These are phyloP conservation scores for Coemansia sp. DNA, from an alignment of 192 early-diverging fungal species.

Conservation along the genomic window DNA sequence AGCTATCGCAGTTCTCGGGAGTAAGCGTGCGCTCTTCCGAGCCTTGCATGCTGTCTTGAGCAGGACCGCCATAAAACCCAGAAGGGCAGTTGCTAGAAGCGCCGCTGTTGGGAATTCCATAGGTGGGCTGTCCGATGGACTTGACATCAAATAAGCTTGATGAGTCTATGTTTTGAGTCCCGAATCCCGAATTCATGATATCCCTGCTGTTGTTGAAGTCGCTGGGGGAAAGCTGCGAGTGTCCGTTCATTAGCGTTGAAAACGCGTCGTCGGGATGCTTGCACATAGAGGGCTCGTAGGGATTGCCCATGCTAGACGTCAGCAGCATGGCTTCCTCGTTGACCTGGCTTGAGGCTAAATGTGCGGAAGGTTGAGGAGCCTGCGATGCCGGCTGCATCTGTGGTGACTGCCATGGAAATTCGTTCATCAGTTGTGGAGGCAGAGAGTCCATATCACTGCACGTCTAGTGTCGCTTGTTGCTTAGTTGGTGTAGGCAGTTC, in stretches of 20 bases:
- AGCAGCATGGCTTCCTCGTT: not conserved
- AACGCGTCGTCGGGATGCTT: not conserved
- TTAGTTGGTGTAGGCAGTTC: too few relatives aligned
- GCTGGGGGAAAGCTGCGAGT: not conserved
- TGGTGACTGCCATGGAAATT: constrained; percentile 34
- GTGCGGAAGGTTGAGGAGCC: not conserved
- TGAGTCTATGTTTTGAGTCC: not conserved
- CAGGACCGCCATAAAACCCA: not conserved
- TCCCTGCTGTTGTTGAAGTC: too few relatives aligned
- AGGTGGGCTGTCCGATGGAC: not conserved
- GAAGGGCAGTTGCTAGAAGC: not conserved
- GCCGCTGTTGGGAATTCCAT: not conserved
- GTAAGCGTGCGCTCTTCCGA: constrained; percentile 9
- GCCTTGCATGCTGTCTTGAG: not conserved
- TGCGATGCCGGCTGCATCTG: constrained; percentile 19
- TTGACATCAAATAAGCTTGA: not conserved
- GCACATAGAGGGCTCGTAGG: constrained; percentile 2
- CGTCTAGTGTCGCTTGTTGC: not conserved
- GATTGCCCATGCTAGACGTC: not conserved
- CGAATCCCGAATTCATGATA: not conserved
- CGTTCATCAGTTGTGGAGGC: constrained; percentile 22
- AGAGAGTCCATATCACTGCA: constrained; percentile 29
- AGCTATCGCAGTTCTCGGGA: constrained; percentile 22
- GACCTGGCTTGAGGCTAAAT: not conserved
- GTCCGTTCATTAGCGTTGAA: constrained; percentile 3